Base-by-base conservation (phyloP, 2,329 filamentous ascomycete species). In the Penicillium sp. region DNA sequence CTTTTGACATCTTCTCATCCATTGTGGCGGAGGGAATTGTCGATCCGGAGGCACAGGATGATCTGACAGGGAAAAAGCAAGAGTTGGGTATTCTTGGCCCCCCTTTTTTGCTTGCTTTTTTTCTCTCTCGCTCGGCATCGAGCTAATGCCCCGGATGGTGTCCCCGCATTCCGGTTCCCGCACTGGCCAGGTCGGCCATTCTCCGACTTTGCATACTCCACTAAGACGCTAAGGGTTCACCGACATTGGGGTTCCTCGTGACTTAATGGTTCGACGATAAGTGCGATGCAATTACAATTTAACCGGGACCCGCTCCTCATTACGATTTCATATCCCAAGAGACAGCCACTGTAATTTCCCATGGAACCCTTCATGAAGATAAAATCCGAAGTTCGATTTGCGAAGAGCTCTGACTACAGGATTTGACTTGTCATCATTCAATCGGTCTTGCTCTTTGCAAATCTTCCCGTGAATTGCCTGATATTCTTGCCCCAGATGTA, bases 401-500 rank as follows among this genome's bases (percentile, higher is more conserved):
- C 5, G 10, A 28, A 28, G 5, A 28, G 5, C 24, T 28, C 5
- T 28, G 24, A 28, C 9, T 13, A 23, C 2, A 13, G 8, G 3
- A 42, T 24, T 29, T 1, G 23, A 16, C 11, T 9, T 11, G 7
- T 28, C 19, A 9, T 5, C n/a, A 43, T 11, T 43, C n/a, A 45
- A 23, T 45, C 42, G 1, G 42, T 45, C 26, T 51, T 53, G 21
- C 47, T 51, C 40, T 51, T 52, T 1, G 56, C 28, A 24, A 48
- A 54, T 18, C 16, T 36, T 3, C 64, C 66, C 1, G 64, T 69
- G 28, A 66, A 56, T 4, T 51, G 51, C 16, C 67, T 60, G 53
- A 74, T 73, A 16, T 63, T 60, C 51, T 69, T 68, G 2, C 69
- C 70, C 60, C 63, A 71, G 19, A 73, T 54, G 40, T 64, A 73